Evolutionary conservation across 108 stramenopile genomes (phyloP).

Genomic region (Pseudonitzschia multiseries): DNA sequence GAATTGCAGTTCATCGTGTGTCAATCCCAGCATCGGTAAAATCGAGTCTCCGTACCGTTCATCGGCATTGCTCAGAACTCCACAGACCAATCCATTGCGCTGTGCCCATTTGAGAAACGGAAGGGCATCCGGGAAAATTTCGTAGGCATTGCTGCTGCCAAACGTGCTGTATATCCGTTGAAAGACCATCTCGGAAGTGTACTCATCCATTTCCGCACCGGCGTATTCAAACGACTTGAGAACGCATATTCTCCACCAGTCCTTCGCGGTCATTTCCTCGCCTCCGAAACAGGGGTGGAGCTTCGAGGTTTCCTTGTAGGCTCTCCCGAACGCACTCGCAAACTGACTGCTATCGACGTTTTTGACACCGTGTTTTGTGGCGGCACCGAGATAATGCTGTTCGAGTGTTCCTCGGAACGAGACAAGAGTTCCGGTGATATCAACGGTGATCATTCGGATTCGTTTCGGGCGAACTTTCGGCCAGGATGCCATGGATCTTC

Average conservation of each 20-base stretch:
- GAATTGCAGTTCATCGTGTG: conserved; percentile 62
- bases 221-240: conserved; percentile 27
- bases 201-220: conserved; percentile 42
- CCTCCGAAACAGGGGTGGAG: conserved; percentile 69
- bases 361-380: conserved; percentile 52
- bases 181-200: conserved; percentile 57
- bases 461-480: conserved; percentile 48
- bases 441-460: conserved; percentile 66
- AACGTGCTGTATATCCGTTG: conserved; percentile 66
- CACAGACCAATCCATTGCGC: conserved; percentile 57
- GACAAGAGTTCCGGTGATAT: conserved; percentile 72
- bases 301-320: conserved; percentile 51
- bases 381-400: conserved; percentile 69
- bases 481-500: conserved; percentile 40
- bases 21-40: conserved; percentile 72
- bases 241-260: conserved; percentile 48
- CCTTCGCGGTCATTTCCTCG: conserved; percentile 53
- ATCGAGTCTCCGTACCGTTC: conserved; percentile 75
- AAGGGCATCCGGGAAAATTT: conserved; percentile 57
- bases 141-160: conserved; percentile 48
- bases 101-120: conserved; percentile 65
- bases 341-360: conserved; percentile 27
- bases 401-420: conserved; percentile 65
- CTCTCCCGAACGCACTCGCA: conserved; percentile 26
- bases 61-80: conserved; percentile 73